phyloP scores from a whole-genome alignment of 1,139 yeast genomes.

The Chernovozyma sophiae-reginae region DNA sequence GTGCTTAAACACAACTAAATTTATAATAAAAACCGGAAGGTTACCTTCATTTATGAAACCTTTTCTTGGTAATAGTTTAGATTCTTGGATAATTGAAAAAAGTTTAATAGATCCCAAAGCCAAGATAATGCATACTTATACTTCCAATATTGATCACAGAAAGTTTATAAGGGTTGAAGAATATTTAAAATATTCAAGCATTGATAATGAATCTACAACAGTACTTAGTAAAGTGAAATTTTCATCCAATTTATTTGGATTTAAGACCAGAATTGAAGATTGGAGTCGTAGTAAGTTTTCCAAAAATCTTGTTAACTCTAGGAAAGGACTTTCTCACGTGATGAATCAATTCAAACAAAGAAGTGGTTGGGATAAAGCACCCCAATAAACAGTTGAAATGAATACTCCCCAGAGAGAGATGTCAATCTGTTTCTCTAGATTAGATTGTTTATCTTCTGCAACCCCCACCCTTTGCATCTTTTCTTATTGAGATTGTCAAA shows the following conservation, averaged over 20 bases:
- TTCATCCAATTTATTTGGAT: conserved; percentile 65
- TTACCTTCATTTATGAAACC: conserved; percentile 80
- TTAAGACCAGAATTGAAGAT: conserved; percentile 70
- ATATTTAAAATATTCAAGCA: conserved; percentile 43
- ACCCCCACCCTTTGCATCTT: no score
- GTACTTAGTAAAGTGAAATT: conserved; percentile 60
- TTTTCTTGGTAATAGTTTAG: conserved; percentile 65
- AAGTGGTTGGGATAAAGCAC: conserved; percentile 1
- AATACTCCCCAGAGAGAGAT: no score
- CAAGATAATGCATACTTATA: conserved; percentile 61
- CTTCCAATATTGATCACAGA: conserved; percentile 84
- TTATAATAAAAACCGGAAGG: conserved; percentile 76
- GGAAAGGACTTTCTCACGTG: conserved; percentile 73
- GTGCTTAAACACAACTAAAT: conserved; percentile 64
- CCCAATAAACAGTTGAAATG: no score
- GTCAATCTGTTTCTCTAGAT: no score
- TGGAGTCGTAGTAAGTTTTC: conserved; percentile 77
- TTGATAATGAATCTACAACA: conserved; percentile 27
- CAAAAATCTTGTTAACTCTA: conserved; percentile 61
- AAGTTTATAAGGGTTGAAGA: conserved; percentile 79
- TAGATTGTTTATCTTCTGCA: no score
- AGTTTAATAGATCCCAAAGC: conserved; percentile 65
- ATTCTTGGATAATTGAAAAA: conserved; percentile 82
- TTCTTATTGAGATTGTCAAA: no score
- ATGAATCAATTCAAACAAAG: conserved; percentile 49